Evolutionary conservation across 2,329 filamentous ascomycete genomes (phyloP), one percentile per base, ranked within the genome.

Genomic region (Xylaria sp.): DNA sequence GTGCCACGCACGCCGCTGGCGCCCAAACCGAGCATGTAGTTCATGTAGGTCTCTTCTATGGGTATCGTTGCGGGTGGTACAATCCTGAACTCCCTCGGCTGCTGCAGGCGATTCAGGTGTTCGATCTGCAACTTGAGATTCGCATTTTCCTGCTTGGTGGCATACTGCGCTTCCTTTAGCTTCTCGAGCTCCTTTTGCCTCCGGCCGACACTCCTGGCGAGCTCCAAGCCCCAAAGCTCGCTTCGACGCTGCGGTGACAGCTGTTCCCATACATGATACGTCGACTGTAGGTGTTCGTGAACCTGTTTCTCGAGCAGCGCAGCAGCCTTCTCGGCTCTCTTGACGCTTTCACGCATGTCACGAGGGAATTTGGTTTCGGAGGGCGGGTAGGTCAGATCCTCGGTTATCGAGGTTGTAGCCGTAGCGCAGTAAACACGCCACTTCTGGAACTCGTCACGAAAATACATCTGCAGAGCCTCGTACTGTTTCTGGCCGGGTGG

Each of bases 401-500:
- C 86, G 25, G 77, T 74, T 5, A 80, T 76, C 1, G 81, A 78
- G 0, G 85, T 86, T 0, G 84, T 87, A 5, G 82, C 84, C 22
- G 81, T 82, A 59, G 80, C 80, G 66, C 84, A 86, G 5, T 81
- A 80, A 5, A 86, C 77, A 69, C 86, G 89, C 88, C 89, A 93
- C 68, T 85, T 84, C 45, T 84, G 82, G 68, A 95, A 92, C 65
- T 91, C 86, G 36, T 90, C 86, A 15, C 84, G 82, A 62, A 96
- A 91, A 63, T 87, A 89, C 59, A 85, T 80, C 47, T 87, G 85
- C 17, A 97, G 82, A 0, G 92, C 90, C 17, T 92, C 89, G 57
- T 89, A 89, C 77, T 97, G 92, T 70, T 89, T 87, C 68, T 89
- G 84, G 0, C 88, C 89, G 0, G 94, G 94, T 1, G 92, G 90